Base-by-base conservation (phyloP, 345 rosid species). In the Sapria himalayana region DNA sequence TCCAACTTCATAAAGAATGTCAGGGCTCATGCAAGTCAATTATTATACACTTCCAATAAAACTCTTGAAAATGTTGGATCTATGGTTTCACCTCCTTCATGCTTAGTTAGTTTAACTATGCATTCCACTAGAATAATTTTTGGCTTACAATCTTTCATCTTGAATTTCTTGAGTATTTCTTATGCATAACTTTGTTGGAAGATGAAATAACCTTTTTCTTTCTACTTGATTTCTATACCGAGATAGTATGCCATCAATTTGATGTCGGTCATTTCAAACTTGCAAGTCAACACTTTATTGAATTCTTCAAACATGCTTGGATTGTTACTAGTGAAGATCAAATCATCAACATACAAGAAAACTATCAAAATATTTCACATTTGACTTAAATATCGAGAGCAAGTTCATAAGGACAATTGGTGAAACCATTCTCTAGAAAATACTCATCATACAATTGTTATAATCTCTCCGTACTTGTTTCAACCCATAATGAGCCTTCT, bases 231-330 rank as follows among this genome's bases (percentile, higher is more conserved):
- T 4, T 39, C 23, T 5, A 39, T 16, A 5, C 47, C 12, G 17
- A 43, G 15, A 27, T 43, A 43, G 47, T 25, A 43, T 24, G 18
- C 0, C 4, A 24, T 24, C 7, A 24, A 15, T 2, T 35, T 35
- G 15, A 43, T 24, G 17, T 43, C 33, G 11, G 17, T 19, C 29
- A 21, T 41, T 29, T 41, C 27, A 19, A 41, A 37, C 27, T 41
- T 15, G 9, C 13, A 11, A 20, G 14, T 15, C 27, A 19, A 20
- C 5, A 16, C 14, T 22, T 22, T 23, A 15, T 41, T 41, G 15
- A 41, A 41, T 5, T 41, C 45, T 19, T 41, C 41, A 37, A 37
- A 37, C 41, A 5, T n/a, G n/a, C n/a, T n/a, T n/a, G n/a, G n/a
- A n/a, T n/a, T n/a, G n/a, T n/a, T n/a, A n/a, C n/a, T n/a, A n/a